These are phyloP conservation scores for Guadua angustifolia DNA, from an alignment of 176 grass and related monocot genomes.

Conservation along the genomic window DNA sequence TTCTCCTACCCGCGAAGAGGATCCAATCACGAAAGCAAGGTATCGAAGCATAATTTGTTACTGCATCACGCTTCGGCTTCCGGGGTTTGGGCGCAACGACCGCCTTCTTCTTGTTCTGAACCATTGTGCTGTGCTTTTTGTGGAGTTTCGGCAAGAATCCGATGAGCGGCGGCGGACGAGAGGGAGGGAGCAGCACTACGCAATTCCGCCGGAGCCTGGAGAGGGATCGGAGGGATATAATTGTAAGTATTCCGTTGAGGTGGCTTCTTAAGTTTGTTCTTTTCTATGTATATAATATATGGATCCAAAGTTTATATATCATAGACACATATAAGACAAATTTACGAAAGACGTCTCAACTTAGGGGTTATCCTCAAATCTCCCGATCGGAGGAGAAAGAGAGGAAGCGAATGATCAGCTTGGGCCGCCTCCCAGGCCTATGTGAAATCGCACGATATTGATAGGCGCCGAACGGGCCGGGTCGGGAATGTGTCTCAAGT, in stretches of 20 bases:
- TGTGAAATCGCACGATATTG: too few species aligned
- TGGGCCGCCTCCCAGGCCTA: neutral
- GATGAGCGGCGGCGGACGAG: constrained; percentile 18
- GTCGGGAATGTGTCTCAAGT: too few species aligned
- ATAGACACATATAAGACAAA: too few species aligned
- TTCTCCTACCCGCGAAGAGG: neutral
- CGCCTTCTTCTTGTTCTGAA: constrained; percentile 52
- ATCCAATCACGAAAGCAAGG: neutral
- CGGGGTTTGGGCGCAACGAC: constrained; percentile 36
- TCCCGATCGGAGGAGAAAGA: neutral
- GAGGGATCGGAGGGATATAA: constrained; percentile 22
- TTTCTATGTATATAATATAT: too few species aligned
- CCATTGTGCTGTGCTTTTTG: constrained; percentile 2
- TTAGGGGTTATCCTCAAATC: too few species aligned
- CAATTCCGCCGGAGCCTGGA: constrained; percentile 18
- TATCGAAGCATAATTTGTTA: constrained; percentile 20
- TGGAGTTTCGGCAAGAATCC: neutral
- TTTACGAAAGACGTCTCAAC: too few species aligned
- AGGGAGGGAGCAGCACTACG: neutral
- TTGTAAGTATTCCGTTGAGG: too few species aligned
- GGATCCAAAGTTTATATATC: too few species aligned
- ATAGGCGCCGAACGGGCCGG: too few species aligned
- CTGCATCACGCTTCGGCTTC: constrained; percentile 54
- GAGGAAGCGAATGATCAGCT: neutral
- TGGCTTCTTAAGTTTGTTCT: too few species aligned